phyloP scores from a whole-genome alignment of 352 stramenopile genomes.

The Phytophthora nicotianae region DNA sequence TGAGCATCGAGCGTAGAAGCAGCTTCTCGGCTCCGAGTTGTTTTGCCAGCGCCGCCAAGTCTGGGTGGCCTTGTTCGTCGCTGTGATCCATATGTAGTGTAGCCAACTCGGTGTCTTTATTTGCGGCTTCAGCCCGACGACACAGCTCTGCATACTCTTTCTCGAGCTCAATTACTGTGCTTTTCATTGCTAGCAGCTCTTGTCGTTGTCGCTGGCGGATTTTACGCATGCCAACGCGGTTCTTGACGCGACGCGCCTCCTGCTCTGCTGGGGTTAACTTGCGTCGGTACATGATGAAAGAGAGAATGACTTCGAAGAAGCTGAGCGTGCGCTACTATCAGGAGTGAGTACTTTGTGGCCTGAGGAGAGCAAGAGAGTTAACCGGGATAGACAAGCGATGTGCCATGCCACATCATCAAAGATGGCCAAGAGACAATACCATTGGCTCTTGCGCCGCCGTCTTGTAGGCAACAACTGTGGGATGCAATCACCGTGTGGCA shows the following conservation, averaged over 20 bases:
- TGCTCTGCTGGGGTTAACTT: conserved; percentile 8
- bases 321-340: background rate
- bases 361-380: background rate
- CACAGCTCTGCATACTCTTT: conserved; percentile 38
- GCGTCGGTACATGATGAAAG: conserved; percentile 5
- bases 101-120: background rate
- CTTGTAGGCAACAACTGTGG: too few relatives aligned
- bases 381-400: background rate
- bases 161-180: conserved; percentile 34
- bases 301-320: background rate
- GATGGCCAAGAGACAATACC: background rate
- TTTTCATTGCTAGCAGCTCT: conserved; percentile 34
- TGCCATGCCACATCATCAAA: conserved; percentile 3
- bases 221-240: conserved; percentile 45
- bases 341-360: too few relatives aligned
- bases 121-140: conserved; percentile 2
- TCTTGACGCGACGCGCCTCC: conserved; percentile 27
- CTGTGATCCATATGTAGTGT: background rate
- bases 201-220: conserved; percentile 36
- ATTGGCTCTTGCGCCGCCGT: too few relatives aligned
- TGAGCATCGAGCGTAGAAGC: conserved; percentile 33
- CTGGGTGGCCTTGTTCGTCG: background rate
- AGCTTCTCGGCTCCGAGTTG: conserved; percentile 50
- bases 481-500: too few relatives aligned
- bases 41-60: conserved; percentile 25